Evolutionary conservation across 176 grass and related monocot genomes (phyloP), one percentile per base, ranked within the genome.

Genomic region (Oryza coarctata): DNA sequence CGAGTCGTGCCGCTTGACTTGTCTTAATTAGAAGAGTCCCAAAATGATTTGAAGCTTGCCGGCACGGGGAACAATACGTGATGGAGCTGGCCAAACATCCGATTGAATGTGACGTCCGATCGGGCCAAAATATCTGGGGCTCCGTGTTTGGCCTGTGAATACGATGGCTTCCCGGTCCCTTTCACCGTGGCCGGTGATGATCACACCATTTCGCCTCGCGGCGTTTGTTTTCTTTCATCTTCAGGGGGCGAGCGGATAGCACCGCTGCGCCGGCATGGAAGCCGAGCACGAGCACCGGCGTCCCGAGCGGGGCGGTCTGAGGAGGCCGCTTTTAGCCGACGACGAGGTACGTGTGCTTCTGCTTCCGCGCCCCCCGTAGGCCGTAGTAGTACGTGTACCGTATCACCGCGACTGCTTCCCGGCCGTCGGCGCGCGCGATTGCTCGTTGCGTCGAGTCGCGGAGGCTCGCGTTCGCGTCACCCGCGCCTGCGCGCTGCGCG

Each of bases 281-380:
- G 80, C 65, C 73, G 86, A 17, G 0, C 47, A 1, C 32, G 52
- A 57, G 52, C 52, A 2, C 20, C 20, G 52, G 20, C 20, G 52
- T 20, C 10, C 39, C 67, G 66, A 81, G 67, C 66, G 14, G 0
- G 35, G 20, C 1, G 35, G 26, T 45, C 34, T 44, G 23, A 23
- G 82, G 7, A 31, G 5, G 33, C 41, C 67, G 55, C 35, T 73
- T 11, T 20, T 50, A 34, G 25, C 8, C 1, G 74, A 41, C 32
- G 74, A 62, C 1, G 73, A 83, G 86, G 86, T 87, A 71, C 25
- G 79, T 7, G 38, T 3, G 52, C 15, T 7, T 20, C 15, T 7
- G 47, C 47, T 18, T 50, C 47, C 52, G 52, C 20, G 12, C 47
- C 3, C 47, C 15, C 31, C 38, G 38, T 10, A 39, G 9, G 38